Evolutionary conservation across 345 rosid genomes (phyloP), one percentile per base, ranked within the genome.

Genomic region (Fremontodendron californicum): DNA sequence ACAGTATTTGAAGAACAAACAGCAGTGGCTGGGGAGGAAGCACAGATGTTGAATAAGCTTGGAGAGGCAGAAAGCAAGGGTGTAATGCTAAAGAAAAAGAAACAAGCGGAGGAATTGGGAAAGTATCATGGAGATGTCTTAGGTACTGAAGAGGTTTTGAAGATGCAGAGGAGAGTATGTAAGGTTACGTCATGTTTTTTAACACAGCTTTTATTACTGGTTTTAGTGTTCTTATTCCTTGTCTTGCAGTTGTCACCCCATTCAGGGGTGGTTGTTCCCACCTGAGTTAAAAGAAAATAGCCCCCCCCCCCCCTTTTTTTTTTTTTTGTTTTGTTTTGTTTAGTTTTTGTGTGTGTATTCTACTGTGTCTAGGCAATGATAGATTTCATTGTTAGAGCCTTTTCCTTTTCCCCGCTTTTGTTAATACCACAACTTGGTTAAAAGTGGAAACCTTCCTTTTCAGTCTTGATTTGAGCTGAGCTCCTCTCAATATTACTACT

Each of bases 131-230:
- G 69, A 42, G 92, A 84, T 57, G 71, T 87, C 29, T 70, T 85
- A 68, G 87, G 55, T 43, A 80, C 78, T 0, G 89, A 89, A 85
- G 93, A 87, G 81, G 86, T 77, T 62, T 71, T 85, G 85, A 83
- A 80, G 77, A 81, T 87, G 76, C 92, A 83, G 87, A 85, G 75
- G 78, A 77, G 85, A 72, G 86, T 79, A 11, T 75, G 81, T 39
- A 89, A 87, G 85, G 82, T 81, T 61, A 79, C 87, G 60, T 76
- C 79, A 9, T 89, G 88, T 79, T 83, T 91, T 78, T 68, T 87
- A 42, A 77, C 89, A 57, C 95, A 91, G 88, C 60, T 93, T 77
- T 63, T 88, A 31, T 86, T 92, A 73, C 80, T 93, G 71, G 60
- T 83, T 57, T 79, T 86, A 74, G 90, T 87, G 65, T 80, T 86